Percentiles rank a stretch among this genome's conserved stretches.
Evolutionary conservation across 805 yeast species (phyloP).

Genomic region (Teunomyces pallodes): DNA sequence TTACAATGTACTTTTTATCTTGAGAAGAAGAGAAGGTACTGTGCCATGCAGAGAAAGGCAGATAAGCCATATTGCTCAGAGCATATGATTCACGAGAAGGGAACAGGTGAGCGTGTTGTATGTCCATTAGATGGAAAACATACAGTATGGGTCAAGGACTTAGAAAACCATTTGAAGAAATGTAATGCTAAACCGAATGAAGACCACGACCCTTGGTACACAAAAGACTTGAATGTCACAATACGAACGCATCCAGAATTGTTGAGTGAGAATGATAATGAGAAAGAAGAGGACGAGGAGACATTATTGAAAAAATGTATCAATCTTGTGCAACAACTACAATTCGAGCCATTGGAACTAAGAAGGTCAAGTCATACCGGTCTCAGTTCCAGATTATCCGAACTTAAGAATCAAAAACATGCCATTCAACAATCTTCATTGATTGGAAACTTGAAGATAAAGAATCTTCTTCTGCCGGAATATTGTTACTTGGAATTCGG

Average conservation of each 20-base stretch:
- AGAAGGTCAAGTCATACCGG: conserved; percentile 26
- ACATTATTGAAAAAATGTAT: conserved; percentile 17
- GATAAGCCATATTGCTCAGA: conserved; percentile 58
- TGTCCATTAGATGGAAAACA: conserved; percentile 81
- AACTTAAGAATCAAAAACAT: conserved; percentile 65
- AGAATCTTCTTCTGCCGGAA: conserved; percentile 34
- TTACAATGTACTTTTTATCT: conserved; percentile 48
- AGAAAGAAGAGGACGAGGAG: conserved; percentile 9
- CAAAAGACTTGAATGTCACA: conserved; percentile 43
- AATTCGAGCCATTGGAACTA: conserved; percentile 17
- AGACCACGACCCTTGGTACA: conserved; percentile 49
- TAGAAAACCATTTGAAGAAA: conserved; percentile 55
- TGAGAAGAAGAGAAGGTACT: conserved; percentile 49
- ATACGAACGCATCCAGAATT: conserved; percentile 6
- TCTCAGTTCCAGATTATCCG: conserved; percentile 40
- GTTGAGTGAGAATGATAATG: not conserved
- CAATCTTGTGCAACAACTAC: conserved; percentile 11
- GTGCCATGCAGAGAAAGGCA: conserved; percentile 58
- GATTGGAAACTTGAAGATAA: conserved; percentile 59
- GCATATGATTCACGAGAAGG: conserved; percentile 39
- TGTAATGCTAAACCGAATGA: conserved; percentile 51
- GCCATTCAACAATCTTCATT: conserved; percentile 79
- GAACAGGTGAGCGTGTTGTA: conserved; percentile 46
- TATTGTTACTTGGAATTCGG: conserved; percentile 73
- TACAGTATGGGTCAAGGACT: conserved; percentile 60